Evolutionary conservation across 2,329 filamentous ascomycete species (phyloP).

Genomic region (Pseudogymnoascus sp.): DNA sequence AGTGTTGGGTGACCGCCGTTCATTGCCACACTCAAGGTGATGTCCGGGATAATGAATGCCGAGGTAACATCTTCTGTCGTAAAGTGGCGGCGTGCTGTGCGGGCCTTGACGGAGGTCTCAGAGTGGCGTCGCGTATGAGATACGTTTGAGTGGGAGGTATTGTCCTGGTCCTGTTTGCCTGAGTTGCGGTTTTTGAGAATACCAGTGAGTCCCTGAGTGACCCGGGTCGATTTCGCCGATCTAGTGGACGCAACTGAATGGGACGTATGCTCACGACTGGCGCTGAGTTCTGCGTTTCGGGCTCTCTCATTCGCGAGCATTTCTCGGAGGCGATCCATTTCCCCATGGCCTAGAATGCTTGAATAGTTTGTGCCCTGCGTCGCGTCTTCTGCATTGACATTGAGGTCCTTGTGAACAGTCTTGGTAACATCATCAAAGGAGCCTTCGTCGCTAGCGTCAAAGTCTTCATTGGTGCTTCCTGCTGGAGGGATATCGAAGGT

Average conservation of each 20-base stretch:
- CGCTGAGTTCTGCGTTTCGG: neutral
- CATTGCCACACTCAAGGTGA: conserved; percentile 40
- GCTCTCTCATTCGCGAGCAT: conserved; percentile 9
- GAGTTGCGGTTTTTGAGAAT: conserved; percentile 11
- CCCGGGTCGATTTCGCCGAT: neutral
- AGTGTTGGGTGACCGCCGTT: conserved; percentile 35
- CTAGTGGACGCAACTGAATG: neutral
- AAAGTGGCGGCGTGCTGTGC: conserved; percentile 26
- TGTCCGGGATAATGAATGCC: conserved; percentile 49
- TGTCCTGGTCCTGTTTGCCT: neutral
- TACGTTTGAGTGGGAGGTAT: conserved; percentile 6
- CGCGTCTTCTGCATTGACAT: conserved; percentile 5
- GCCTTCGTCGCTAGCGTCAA: conserved; percentile 4
- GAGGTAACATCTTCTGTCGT: conserved; percentile 48
- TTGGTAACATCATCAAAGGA: conserved; percentile 10
- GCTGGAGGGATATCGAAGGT: conserved; percentile 33
- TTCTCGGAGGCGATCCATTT: conserved; percentile 12
- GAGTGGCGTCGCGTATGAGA: conserved; percentile 19
- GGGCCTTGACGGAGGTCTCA: conserved; percentile 24
- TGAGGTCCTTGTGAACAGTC: conserved; percentile 9
- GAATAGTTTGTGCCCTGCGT: conserved; percentile 10
- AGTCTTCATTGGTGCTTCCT: neutral
- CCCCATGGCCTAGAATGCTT: conserved; percentile 11
- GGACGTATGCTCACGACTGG: neutral
- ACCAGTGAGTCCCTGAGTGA: neutral